Evolutionary conservation across 2,329 filamentous ascomycete genomes (phyloP), one percentile per base, ranked within the genome.

Genomic region (Alternaria arborescens): DNA sequence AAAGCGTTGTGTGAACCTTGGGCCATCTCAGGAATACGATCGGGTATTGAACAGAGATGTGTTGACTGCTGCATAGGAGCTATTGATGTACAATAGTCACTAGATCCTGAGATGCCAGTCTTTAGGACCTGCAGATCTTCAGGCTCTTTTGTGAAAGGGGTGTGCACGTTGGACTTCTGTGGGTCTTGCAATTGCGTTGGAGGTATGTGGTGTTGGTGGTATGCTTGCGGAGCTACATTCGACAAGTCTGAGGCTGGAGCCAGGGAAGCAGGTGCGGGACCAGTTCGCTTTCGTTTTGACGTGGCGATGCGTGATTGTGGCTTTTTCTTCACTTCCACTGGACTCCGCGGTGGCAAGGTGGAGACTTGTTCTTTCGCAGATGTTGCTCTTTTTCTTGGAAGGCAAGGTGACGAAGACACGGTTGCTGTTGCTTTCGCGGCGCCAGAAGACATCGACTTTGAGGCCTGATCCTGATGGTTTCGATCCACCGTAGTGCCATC

Each of bases 401-500:
- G 5, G 8, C 30, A 5, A 32, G 48, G n/a, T 34, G 22, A 28
- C 26, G 52, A 12, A 24, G 47, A 43, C 11, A 41, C 38, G 0
- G 34, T 26, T n/a, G 18, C n/a, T 28, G 30, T 50, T 22, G 42
- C 18, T 18, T 18, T 48, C 18, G n/a, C n/a, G 52, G 48, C 50
- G 42, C 24, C 26, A 40, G 16, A 26, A 14, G 51, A 41, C n/a
- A 32, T 32, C 34, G 38, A 24, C 26, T 18, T 30, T 38, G 52
- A 12, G 36, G 40, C 18, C 26, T 50, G 43, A 43, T 32, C 18
- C 24, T 32, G 34, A 14, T 36, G 48, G 22, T 46, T 64, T 8
- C 59, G 66, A 28, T 64, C 48, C 4, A 69, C 43, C 4, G 68
- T 73, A 30, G 52, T 68, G 12, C 69, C 65, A 44, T 75, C 69